A percentile compares a stretch with the other conserved stretches of the same genome.
These are phyloP conservation scores for Rhizopogon roseolus DNA, from an alignment of 768 basidiomycete genomes.

Conservation along the genomic window DNA sequence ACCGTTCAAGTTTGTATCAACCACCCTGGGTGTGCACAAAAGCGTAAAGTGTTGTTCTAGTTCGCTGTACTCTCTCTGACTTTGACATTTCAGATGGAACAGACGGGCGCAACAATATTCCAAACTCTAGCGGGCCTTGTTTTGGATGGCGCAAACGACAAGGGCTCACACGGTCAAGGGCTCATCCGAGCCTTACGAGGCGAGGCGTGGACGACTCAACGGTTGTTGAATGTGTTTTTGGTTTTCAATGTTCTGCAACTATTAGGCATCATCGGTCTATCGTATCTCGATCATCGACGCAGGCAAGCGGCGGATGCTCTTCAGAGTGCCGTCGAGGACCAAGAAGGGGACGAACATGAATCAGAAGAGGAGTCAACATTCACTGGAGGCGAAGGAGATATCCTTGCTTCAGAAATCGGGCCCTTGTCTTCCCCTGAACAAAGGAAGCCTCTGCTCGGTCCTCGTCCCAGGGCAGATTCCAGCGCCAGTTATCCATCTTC, in stretches of 20 bases:
- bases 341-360: background rate
- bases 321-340: background rate
- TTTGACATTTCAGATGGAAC: slow-evolving; percentile 50
- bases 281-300: slow-evolving; percentile 41
- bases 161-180: no score
- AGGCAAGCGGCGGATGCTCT: slow-evolving; percentile 15
- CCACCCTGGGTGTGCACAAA: slow-evolving; percentile 75
- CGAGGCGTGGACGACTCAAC: slow-evolving; percentile 36
- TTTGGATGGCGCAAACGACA: slow-evolving; percentile 26
- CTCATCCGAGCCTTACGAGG: background rate
- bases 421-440: slow-evolving; percentile 6
- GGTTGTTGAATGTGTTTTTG: slow-evolving; percentile 54
- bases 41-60: slow-evolving; percentile 42
- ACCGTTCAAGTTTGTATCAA: slow-evolving; percentile 66
- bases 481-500: slow-evolving; percentile 4
- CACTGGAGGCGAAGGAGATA: background rate
- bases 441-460: slow-evolving; percentile 7
- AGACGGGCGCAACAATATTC: slow-evolving; percentile 67
- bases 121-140: slow-evolving; percentile 70
- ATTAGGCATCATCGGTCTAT: slow-evolving; percentile 43
- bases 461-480: background rate
- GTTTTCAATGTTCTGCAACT: slow-evolving; percentile 54
- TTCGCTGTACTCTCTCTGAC: background rate
- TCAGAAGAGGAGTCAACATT: background rate
- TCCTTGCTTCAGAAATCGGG: slow-evolving; percentile 5